A percentile compares a stretch with the other conserved stretches of the same genome.
These are phyloP conservation scores for Neolentinus lepideus DNA, from an alignment of 1,284 basidiomycete genomes.

Conservation along the genomic window DNA sequence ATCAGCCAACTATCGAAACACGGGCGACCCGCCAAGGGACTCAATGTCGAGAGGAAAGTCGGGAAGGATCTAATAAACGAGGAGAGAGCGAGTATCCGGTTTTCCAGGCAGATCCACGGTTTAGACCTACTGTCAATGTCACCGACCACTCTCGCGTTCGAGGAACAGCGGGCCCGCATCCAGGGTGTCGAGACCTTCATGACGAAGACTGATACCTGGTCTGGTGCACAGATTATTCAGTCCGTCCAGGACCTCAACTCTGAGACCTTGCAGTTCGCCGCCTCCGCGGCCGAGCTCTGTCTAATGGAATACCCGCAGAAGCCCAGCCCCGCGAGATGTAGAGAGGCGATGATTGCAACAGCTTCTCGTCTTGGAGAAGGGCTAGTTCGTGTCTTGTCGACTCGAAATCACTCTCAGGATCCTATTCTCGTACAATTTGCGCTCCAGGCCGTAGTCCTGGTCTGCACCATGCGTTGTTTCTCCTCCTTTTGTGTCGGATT, in stretches of 20 bases:
- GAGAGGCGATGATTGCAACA: slow-evolving; percentile 50
- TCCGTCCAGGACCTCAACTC: slow-evolving; percentile 28
- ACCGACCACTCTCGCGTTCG: slow-evolving; percentile 32
- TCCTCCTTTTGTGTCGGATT: slow-evolving; percentile 29
- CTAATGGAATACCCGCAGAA: slow-evolving; percentile 12
- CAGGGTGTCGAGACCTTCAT: slow-evolving; percentile 27
- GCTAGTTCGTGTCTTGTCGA: slow-evolving; percentile 48
- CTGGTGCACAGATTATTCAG: slow-evolving; percentile 30
- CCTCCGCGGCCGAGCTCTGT: slow-evolving; percentile 37
- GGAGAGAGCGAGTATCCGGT: neutral
- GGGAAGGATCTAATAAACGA: neutral
- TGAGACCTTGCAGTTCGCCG: slow-evolving; percentile 29
- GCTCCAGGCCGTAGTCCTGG: slow-evolving; percentile 31
- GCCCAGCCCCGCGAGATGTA: slow-evolving; percentile 11
- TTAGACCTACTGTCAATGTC: neutral
- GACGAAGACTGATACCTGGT: slow-evolving; percentile 29
- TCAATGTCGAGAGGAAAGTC: neutral
- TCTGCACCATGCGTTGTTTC: slow-evolving; percentile 25
- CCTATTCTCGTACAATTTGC: slow-evolving; percentile 43
- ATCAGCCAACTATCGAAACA: neutral
- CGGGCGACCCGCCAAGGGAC: neutral
- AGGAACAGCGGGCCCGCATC: slow-evolving; percentile 42
- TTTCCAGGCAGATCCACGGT: neutral
- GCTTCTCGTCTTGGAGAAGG: slow-evolving; percentile 30
- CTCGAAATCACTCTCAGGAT: slow-evolving; percentile 63